These are phyloP conservation scores for Ustilago tritici DNA, from an alignment of 1,284 basidiomycete species.

Conservation along the genomic window DNA sequence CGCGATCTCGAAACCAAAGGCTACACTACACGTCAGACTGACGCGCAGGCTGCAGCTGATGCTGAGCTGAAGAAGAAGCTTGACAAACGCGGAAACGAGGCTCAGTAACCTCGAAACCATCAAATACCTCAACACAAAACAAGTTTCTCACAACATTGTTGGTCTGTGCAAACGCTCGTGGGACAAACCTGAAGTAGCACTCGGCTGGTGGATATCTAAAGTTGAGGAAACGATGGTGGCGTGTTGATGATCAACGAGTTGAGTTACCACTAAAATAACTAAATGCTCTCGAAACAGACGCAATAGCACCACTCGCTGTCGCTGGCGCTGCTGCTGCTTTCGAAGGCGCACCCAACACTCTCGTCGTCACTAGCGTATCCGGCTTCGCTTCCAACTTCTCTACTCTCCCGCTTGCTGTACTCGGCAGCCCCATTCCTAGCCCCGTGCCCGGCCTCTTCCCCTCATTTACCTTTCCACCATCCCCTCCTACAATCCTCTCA, in stretches of 20 bases:
- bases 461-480: background rate
- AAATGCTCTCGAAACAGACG: conserved; percentile 39
- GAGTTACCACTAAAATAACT: conserved; percentile 39
- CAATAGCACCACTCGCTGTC: conserved; percentile 36
- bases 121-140: background rate
- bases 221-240: background rate
- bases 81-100: conserved; percentile 40
- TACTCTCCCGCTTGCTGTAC: conserved; percentile 2
- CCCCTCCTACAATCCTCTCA: background rate
- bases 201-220: background rate
- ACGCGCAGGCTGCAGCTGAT: conserved; percentile 25
- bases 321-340: conserved; percentile 16
- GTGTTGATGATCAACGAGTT: conserved; percentile 1
- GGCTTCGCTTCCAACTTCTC: conserved; percentile 7
- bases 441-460: conserved; percentile 22
- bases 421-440: conserved; percentile 30
- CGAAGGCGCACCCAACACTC: conserved; percentile 34
- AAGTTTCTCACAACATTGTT: background rate
- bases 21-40: conserved; percentile 38
- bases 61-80: conserved; percentile 46
- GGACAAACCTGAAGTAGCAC: background rate
- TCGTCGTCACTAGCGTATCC: conserved; percentile 38
- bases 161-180: background rate
- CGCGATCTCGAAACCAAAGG: conserved; percentile 43
- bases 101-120: conserved; percentile 17